Base-by-base conservation (phyloP, 148 eudicot genomes). In the Rhododendron griersonianum region DNA sequence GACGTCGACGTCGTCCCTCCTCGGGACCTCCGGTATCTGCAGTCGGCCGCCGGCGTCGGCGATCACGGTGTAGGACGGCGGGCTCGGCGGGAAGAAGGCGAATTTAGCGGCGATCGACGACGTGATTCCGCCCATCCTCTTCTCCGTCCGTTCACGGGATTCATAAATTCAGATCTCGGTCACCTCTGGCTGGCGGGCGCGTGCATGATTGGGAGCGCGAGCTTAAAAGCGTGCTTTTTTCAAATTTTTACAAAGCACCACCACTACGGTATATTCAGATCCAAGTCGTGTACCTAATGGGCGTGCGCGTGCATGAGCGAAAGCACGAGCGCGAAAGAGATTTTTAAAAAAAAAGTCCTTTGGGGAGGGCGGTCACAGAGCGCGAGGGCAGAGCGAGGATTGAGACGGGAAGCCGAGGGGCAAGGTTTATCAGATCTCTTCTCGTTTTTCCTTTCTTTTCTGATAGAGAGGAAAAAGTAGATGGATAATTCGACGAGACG, bases 61-160 rank as follows among this genome's bases (percentile, higher is more conserved):
- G 82, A 92, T 88, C 91, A 96, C 92, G 11, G 98, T 94, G 89
- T 96, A 96, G 1, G 99, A 95, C 78, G 98, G 95, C 50, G 99
- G 99, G 47, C 86, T 89, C 33, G 99, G 99, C 11, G 99, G 99
- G 75, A 95, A 96, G 84, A 96, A 96, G 19, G 99, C 99, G 80
- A 96, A 96, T 88, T 96, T 96, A 71, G 99, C 98, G 5, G 99
- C 99, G 74, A 96, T 96, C 82, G 98, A 96, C 19, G 99, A 96
- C 55, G 99, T 95, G 44, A 96, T 92, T 88, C 94, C 97, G 25
- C 99, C 99, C 98, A 95, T 96, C 71, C 88, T 88, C 79, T 87
- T 71, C 74, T 51, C 55, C 16, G 16, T 51, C 16, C 16, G 55
- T 55, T 85, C 89, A 83, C 71, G 86, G 86, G 84, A 50, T 88